A percentile compares a stretch with the other conserved stretches of the same genome.
Conservation (phyloP, 1,284 basidiomycete species). For the Trichosporon faecale region DNA sequence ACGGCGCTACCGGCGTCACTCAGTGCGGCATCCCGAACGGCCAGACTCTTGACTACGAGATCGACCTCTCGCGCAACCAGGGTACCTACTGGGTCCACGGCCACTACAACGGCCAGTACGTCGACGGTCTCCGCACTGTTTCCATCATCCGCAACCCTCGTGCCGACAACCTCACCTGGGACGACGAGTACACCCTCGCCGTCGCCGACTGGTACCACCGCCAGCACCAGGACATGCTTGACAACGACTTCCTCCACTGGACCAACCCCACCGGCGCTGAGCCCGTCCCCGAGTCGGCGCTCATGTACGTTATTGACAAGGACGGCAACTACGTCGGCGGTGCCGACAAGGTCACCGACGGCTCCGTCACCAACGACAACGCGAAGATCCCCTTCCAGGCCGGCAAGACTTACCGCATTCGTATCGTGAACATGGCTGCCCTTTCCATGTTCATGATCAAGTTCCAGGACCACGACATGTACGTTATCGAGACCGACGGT, state of each 20-base stretch:
- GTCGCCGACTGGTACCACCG: slow-evolving; percentile 78
- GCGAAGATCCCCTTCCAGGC: slow-evolving; percentile 76
- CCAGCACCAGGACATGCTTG: slow-evolving; percentile 61
- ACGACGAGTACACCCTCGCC: slow-evolving; percentile 85
- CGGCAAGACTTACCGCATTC: slow-evolving; percentile 66
- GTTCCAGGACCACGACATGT: slow-evolving; percentile 89
- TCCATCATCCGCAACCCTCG: slow-evolving; percentile 70
- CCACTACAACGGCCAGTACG: slow-evolving; percentile 69
- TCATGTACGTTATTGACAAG: slow-evolving; percentile 76
- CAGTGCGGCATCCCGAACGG: slow-evolving; percentile 87
- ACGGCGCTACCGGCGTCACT: slow-evolving; percentile 76
- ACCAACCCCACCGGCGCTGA: slow-evolving; percentile 77
- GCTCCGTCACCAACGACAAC: slow-evolving; percentile 66
- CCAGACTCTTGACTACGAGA: slow-evolving; percentile 68
- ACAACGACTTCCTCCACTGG: slow-evolving; percentile 69
- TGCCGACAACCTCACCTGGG: slow-evolving; percentile 62
- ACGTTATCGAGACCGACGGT: slow-evolving; percentile 83
- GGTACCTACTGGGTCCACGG: slow-evolving; percentile 88
- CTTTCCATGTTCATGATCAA: slow-evolving; percentile 69
- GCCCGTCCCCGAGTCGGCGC: slow-evolving; percentile 76
- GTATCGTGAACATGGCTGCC: slow-evolving; percentile 72
- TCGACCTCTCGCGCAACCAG: slow-evolving; percentile 60
- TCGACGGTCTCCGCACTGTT: slow-evolving; percentile 54
- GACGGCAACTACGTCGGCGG: slow-evolving; percentile 64
- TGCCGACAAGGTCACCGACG: slow-evolving; percentile 45